Base-by-base conservation (phyloP, 257 asterid species). In the Petrea volubilis region DNA sequence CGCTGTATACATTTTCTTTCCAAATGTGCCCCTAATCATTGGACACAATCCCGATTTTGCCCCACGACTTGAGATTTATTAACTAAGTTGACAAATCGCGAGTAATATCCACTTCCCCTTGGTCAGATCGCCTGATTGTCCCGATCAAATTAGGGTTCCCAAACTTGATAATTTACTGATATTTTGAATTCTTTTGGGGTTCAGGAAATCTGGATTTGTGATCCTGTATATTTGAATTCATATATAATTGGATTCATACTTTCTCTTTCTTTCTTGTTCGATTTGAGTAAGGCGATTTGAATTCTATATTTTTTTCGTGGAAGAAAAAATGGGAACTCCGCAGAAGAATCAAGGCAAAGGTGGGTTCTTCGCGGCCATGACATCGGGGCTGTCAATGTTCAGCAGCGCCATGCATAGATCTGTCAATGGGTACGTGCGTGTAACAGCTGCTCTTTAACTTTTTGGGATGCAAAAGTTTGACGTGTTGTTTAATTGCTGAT, bases 291-390 rank as follows among this genome's bases (percentile, higher is more conserved):
- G 72, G 53, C 64, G 64, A 40, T 44, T 61, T 70, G 67, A 9
- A 60, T 57, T 63, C 64, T 57, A 47, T n/a, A n/a, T n/a, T n/a
- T n/a, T 51, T 58, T 72, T 65, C 18, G 71, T 69, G 57, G 62
- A 64, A 70, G 72, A n/a, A n/a, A 65, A 71, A 34, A 85, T 85
- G 90, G 90, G 77, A 34, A 80, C 74, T 74, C 83, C 90, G 52
- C 80, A 88, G 68, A 78, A 81, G 61, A 81, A 76, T 62, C 76
- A 80, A 62, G 67, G 28, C 80, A 80, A 80, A 14, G 88, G 92
- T 11, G 95, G 97, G 2, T 89, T 91, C 77, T 89, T 91, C 72
- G 67, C 96, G 6, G 81, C 95, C 64, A 61, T 91, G 81, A 75
- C 93, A 21, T 82, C 89, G 56, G 86, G 96, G 52, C 73, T 84